Evolutionary conservation across 2,329 filamentous ascomycete species (phyloP).

Genomic region (Drechslerella dactyloides): DNA sequence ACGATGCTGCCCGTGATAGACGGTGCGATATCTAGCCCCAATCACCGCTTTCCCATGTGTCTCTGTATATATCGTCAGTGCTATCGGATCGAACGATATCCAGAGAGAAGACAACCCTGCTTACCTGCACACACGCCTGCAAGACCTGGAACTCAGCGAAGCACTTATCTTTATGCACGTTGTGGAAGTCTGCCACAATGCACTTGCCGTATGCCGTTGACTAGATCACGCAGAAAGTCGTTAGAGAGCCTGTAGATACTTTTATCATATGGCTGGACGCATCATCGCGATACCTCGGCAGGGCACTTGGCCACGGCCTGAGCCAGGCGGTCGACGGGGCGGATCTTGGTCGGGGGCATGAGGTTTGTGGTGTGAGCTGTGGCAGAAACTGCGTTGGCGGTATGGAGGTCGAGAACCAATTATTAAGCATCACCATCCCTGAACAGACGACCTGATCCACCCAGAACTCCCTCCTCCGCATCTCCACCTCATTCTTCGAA

Average conservation of each 20-base stretch:
- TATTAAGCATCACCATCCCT: conserved; percentile 1
- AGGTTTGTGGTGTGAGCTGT: background rate
- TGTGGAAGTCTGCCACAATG: conserved; percentile 85
- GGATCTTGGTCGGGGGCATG: conserved; percentile 62
- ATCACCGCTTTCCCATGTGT: conserved; percentile 34
- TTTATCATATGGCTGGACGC: no score
- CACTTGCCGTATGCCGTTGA: conserved; percentile 87
- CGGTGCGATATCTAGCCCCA: background rate
- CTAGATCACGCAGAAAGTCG: conserved; percentile 61
- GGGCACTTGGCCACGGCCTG: conserved; percentile 71
- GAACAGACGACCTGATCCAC: background rate
- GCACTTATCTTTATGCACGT: conserved; percentile 89
- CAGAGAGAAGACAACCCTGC: background rate
- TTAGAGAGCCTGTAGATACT: background rate
- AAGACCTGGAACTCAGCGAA: conserved; percentile 71
- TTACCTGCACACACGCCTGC: conserved; percentile 37
- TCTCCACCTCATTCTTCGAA: background rate
- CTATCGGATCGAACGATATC: background rate
- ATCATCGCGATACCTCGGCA: conserved; percentile 63
- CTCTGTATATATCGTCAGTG: conserved; percentile 2
- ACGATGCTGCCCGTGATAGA: no score
- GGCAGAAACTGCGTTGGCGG: conserved; percentile 1
- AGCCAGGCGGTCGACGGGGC: conserved; percentile 74
- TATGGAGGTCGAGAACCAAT: background rate
- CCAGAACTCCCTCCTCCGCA: background rate